Evolutionary conservation across 305 asterid genomes (phyloP).

Genomic region (Fraxinus angustifolia): DNA sequence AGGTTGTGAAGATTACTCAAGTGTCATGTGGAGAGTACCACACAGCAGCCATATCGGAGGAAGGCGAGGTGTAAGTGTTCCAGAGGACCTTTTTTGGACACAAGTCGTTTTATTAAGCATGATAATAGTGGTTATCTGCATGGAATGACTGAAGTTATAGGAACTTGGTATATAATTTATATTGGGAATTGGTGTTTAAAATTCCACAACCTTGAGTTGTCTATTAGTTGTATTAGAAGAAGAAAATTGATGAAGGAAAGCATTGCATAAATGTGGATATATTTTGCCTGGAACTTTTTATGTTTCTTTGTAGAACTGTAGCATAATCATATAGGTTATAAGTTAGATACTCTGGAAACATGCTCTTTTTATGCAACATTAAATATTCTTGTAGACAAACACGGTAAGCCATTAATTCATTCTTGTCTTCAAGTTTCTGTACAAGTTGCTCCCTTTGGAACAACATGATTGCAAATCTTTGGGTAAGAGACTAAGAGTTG

Average conservation of each 20-base stretch:
- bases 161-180: constrained; percentile 30
- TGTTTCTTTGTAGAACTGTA: background rate
- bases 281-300: background rate
- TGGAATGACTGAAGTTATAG: constrained; percentile 30
- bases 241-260: background rate
- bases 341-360: background rate
- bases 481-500: background rate
- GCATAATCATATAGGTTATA: background rate
- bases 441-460: background rate
- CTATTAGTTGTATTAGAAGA: background rate
- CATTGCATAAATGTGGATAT: background rate
- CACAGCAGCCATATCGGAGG: constrained; percentile 79
- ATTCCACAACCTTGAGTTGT: constrained; percentile 3
- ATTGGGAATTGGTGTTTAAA: background rate
- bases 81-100: constrained; percentile 44
- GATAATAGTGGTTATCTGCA: constrained; percentile 36
- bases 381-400: background rate
- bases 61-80: constrained; percentile 99
- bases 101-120: constrained; percentile 40
- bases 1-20: constrained; percentile 81
- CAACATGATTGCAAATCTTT: background rate
- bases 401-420: background rate
- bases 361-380: background rate
- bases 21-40: constrained; percentile 98
- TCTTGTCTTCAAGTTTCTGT: background rate